These are phyloP conservation scores for Aureobasidium lini DNA, from an alignment of 2,329 filamentous ascomycete species.

Conservation along the genomic window DNA sequence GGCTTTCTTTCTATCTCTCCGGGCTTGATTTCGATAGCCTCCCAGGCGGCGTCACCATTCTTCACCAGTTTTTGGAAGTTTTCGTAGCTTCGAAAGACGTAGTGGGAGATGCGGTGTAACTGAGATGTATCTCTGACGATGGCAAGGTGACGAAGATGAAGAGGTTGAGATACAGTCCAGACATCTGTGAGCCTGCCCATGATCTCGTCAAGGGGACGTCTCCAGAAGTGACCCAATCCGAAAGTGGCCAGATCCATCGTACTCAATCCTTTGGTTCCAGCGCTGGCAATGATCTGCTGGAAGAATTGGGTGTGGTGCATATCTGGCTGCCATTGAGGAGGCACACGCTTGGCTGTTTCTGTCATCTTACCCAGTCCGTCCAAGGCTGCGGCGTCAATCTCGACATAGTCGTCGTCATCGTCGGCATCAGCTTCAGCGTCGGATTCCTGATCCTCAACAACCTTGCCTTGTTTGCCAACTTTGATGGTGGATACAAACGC, in stretches of 20 bases:
- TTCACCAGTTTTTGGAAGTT: slow-evolving; percentile 49
- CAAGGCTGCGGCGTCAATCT: slow-evolving; percentile 16
- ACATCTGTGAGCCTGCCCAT: slow-evolving; percentile 46
- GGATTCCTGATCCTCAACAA: slow-evolving; percentile 15
- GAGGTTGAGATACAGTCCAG: slow-evolving; percentile 53
- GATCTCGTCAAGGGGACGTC: slow-evolving; percentile 46
- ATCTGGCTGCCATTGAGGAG: slow-evolving; percentile 50
- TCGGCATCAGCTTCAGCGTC: slow-evolving; percentile 13
- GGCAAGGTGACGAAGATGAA: slow-evolving; percentile 48
- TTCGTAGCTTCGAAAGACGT: slow-evolving; percentile 46
- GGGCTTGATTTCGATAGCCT: slow-evolving; percentile 31
- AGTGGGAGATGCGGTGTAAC: slow-evolving; percentile 41
- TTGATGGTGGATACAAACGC: slow-evolving; percentile 17
- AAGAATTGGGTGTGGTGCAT: slow-evolving; percentile 45
- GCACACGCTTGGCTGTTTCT: slow-evolving; percentile 23
- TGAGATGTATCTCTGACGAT: slow-evolving; percentile 49
- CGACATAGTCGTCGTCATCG: slow-evolving; percentile 23
- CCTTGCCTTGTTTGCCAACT: not conserved
- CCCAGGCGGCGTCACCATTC: slow-evolving; percentile 44
- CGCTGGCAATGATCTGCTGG: slow-evolving; percentile 40
- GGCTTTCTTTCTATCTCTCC: slow-evolving; percentile 18
- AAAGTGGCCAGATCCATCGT: slow-evolving; percentile 33
- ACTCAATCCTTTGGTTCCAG: slow-evolving; percentile 44
- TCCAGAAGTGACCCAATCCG: slow-evolving; percentile 45
- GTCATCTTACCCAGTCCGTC: not conserved